These are phyloP conservation scores for Dactylonectria estremocensis DNA, from an alignment of 2,329 filamentous ascomycete species.

Conservation along the genomic window DNA sequence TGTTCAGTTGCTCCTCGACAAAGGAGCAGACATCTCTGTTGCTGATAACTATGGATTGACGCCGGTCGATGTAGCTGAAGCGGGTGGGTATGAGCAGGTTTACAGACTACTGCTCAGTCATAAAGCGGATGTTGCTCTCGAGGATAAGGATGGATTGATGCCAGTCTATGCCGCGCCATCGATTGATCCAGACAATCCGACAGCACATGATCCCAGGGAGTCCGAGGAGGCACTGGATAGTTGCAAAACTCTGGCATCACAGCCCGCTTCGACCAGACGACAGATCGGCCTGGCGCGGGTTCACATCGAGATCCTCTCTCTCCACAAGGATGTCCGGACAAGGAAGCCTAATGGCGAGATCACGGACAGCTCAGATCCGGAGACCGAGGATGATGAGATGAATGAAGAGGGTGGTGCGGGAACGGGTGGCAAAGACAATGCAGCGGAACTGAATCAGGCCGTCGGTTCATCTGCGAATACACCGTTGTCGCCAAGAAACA, in stretches of 20 bases:
- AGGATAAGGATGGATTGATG: too few species aligned
- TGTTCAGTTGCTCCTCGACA: too few species aligned
- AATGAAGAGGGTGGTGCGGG: neutral
- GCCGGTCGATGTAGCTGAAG: too few species aligned
- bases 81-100: too few species aligned
- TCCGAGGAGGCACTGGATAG: neutral
- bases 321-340: neutral
- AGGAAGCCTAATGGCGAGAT: neutral
- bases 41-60: too few species aligned
- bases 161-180: too few species aligned
- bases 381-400: neutral
- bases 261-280: neutral
- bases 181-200: neutral
- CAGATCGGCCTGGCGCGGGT: constrained; percentile 8
- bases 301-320: constrained; percentile 1
- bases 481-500: neutral
- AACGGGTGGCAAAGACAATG: neutral
- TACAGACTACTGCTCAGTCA: too few species aligned
- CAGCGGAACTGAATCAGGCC: neutral
- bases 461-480: neutral
- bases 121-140: too few species aligned
- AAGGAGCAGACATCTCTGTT: too few species aligned
- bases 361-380: neutral
- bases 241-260: neutral
- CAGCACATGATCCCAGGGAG: neutral